phyloP scores from a whole-genome alignment of 345 rosid genomes.

The Garcia nutans region DNA sequence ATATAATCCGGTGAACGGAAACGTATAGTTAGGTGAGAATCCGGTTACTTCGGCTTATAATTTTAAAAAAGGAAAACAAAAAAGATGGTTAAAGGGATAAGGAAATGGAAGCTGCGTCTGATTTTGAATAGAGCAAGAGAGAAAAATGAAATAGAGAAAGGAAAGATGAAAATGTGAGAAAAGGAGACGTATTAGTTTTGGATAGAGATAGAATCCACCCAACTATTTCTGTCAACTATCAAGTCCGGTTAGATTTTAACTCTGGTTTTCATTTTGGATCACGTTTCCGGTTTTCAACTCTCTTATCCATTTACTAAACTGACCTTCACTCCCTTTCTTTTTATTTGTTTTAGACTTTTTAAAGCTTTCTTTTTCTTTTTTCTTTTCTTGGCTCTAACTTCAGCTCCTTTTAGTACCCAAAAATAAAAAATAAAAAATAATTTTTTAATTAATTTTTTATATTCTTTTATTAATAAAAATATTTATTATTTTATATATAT shows the following conservation, averaged over 20 bases:
- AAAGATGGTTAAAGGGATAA: not conserved
- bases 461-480: no score
- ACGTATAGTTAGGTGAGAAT: not conserved
- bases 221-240: not conserved
- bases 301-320: not conserved
- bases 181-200: not conserved
- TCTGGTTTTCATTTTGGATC: constrained; percentile 15
- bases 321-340: not conserved
- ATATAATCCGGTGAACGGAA: constrained; percentile 1
- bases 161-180: constrained; percentile 4
- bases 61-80: no score
- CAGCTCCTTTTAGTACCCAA: no score
- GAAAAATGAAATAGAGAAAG: not conserved
- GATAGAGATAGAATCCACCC: not conserved
- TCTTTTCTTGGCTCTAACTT: no score
- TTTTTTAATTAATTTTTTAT: no score
- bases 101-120: constrained; percentile 12
- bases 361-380: no score
- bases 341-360: not conserved
- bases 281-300: constrained; percentile 14
- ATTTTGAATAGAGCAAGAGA: not conserved
- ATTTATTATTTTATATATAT: no score
- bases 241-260: constrained; percentile 36
- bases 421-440: no score
- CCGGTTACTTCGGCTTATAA: not conserved